Percentiles rank a stretch among this genome's conserved stretches.
Evolutionary conservation across 345 rosid species (phyloP).

Genomic region (Brassica incana): DNA sequence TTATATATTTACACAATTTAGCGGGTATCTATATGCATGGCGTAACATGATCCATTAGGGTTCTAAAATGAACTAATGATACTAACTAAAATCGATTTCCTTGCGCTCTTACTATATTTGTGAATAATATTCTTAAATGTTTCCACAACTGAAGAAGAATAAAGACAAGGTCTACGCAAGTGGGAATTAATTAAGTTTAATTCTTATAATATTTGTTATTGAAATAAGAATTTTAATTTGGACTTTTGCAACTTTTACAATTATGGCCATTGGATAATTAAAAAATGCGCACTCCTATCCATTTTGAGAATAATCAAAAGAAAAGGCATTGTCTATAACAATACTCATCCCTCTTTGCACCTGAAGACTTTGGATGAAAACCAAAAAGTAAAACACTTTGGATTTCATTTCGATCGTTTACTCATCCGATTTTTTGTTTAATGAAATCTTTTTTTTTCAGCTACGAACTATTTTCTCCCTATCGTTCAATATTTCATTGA

Average conservation of each 20-base stretch:
- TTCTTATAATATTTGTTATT: not conserved
- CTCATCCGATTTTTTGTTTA: not conserved
- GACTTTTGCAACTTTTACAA: slow-evolving; percentile 46
- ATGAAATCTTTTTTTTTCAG: not conserved
- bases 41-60: slow-evolving; percentile 7
- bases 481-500: slow-evolving; percentile 25
- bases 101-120: slow-evolving; percentile 25
- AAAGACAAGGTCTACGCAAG: slow-evolving; percentile 39
- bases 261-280: slow-evolving; percentile 36
- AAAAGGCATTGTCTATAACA: slow-evolving; percentile 37
- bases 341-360: slow-evolving; percentile 42
- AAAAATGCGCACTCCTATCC: slow-evolving; percentile 56
- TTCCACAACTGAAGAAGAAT: slow-evolving; percentile 28
- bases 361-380: slow-evolving; percentile 50
- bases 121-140: slow-evolving; percentile 20
- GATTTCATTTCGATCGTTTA: slow-evolving; percentile 25
- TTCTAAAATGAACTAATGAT: not conserved
- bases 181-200: not conserved
- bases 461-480: not conserved
- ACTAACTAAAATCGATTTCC: not conserved
- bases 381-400: slow-evolving; percentile 5
- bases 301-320: slow-evolving; percentile 47
- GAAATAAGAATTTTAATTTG: not conserved
- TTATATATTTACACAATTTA: not conserved
- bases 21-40: slow-evolving; percentile 14